Conservation (phyloP, 306 rosid species). For the Astragalus membranaceus region DNA sequence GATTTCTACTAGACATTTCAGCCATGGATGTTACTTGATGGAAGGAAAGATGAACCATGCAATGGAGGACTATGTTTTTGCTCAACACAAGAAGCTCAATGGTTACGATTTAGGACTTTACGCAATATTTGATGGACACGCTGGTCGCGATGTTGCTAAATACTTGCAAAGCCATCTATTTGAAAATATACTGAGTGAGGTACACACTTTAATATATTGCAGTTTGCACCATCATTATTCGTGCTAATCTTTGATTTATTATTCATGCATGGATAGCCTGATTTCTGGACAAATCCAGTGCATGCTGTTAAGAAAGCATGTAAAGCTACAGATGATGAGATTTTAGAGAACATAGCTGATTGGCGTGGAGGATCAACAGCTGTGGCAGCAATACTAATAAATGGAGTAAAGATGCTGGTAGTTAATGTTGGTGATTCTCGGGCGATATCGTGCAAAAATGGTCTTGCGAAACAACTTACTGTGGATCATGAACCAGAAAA, state of each 20-base stretch:
- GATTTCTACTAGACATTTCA: conserved; percentile 17
- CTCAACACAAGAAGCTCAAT: conserved; percentile 34
- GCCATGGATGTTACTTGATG: conserved; percentile 44
- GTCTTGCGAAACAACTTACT: conserved; percentile 39
- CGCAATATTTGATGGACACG: conserved; percentile 63
- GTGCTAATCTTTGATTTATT: conserved; percentile 11
- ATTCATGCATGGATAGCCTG: conserved; percentile 34
- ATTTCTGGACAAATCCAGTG: conserved; percentile 52
- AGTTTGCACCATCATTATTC: background rate
- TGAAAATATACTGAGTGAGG: conserved; percentile 42
- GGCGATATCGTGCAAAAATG: conserved; percentile 43
- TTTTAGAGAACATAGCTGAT: conserved; percentile 32
- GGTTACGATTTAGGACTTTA: conserved; percentile 45
- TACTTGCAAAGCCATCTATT: conserved; percentile 55
- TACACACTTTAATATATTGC: background rate
- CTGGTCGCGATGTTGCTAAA: conserved; percentile 49
- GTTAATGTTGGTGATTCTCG: conserved; percentile 57
- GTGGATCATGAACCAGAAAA: conserved; percentile 48
- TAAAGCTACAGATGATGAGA: conserved; percentile 39
- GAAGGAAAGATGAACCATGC: conserved; percentile 46
- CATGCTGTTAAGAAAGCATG: conserved; percentile 47
- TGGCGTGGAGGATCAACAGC: conserved; percentile 59
- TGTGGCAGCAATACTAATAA: conserved; percentile 49
- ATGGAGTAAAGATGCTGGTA: conserved; percentile 39
- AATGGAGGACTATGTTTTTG: conserved; percentile 58